Base-by-base conservation (phyloP, 2,329 filamentous ascomycete genomes). In the Ilyonectria mors-panacis region DNA sequence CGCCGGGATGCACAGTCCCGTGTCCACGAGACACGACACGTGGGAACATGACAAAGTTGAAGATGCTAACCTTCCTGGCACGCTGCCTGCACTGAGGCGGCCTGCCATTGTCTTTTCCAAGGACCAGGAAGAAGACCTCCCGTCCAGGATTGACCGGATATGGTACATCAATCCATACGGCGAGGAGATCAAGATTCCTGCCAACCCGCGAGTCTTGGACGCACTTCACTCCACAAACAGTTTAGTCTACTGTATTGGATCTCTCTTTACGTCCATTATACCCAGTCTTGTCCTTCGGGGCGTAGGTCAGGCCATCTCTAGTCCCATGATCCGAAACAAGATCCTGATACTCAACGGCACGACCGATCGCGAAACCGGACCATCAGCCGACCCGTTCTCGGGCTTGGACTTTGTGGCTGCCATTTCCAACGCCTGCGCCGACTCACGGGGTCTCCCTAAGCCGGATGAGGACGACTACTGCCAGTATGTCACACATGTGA, bases 131-230 rank as follows among this genome's bases (percentile, higher is more conserved):
- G 89, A 93, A 67, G 93, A 95, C 61, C 85, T 98, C 1, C 88
- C 93, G 0, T 87, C 92, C 0, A 87, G 93, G 30, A 97, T 98
- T 73, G 86, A 91, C 61, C 85, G 95, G 2, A 87, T 98, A 35
- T 98, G 94, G 94, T 98, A 98, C 83, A 98, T 98, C 83, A 98
- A 98, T 77, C 95, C 95, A 0, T 98, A 98, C 79, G 95, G 95
- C n/a, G 94, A 98, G 78, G 95, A 98, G 80, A 98, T 98, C 72
- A 89, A 91, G 19, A 93, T 95, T 0, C 88, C 91, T 0, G 93
- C 94, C 2, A 98, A 97, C 75, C 91, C 94, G 0, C 91, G 94
- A 57, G 94, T 95, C 0, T 75, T 97, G 0, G 87, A 89, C 8
- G 89, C 94, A 0, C 79, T 98, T 1, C 82, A 84, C 17, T 82